phyloP scores from a whole-genome alignment of 768 basidiomycete genomes.

The Rhizopogon salebrosus region DNA sequence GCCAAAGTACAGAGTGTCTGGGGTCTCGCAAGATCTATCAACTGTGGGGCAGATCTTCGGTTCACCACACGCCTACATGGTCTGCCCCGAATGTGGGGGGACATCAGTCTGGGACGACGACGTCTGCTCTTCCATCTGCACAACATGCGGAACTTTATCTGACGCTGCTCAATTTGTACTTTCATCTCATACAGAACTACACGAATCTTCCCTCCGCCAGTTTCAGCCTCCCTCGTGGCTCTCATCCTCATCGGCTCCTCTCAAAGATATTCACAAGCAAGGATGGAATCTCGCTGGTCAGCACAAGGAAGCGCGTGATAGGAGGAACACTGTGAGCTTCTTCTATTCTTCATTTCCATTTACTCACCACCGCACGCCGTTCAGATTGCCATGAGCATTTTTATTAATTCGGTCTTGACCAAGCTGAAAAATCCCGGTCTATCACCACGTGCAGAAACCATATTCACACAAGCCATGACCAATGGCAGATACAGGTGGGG shows the following conservation, averaged over 20 bases:
- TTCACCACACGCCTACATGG: constrained; percentile 5
- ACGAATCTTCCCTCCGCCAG: constrained; percentile 28
- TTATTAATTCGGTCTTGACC: constrained; percentile 55
- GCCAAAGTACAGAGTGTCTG: constrained; percentile 17
- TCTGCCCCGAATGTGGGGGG: constrained; percentile 52
- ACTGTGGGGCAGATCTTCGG: constrained; percentile 1
- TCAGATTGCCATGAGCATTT: constrained; percentile 59
- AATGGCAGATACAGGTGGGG: constrained; percentile 68
- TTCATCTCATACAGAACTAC: constrained; percentile 37
- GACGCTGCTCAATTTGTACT: constrained; percentile 62
- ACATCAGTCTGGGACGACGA: constrained; percentile 51
- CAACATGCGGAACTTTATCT: constrained; percentile 62
- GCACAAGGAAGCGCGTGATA: constrained; percentile 58
- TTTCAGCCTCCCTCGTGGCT: constrained; percentile 27
- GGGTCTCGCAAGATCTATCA: constrained; percentile 12
- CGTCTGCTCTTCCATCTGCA: constrained; percentile 59
- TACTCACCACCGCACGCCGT: constrained; percentile 5
- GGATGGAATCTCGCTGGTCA: constrained; percentile 64
- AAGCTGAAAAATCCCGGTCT: constrained; percentile 57
- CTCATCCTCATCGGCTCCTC: constrained; percentile 30
- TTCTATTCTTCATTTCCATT: constrained; percentile 7
- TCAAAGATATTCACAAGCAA: constrained; percentile 42
- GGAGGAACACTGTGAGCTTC: constrained; percentile 54
- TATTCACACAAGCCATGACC: constrained; percentile 67
- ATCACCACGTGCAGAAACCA: constrained; percentile 56